Evolutionary conservation across 495 filamentous ascomycete genomes (phyloP).

Genomic region (Trichoderma parareesei): DNA sequence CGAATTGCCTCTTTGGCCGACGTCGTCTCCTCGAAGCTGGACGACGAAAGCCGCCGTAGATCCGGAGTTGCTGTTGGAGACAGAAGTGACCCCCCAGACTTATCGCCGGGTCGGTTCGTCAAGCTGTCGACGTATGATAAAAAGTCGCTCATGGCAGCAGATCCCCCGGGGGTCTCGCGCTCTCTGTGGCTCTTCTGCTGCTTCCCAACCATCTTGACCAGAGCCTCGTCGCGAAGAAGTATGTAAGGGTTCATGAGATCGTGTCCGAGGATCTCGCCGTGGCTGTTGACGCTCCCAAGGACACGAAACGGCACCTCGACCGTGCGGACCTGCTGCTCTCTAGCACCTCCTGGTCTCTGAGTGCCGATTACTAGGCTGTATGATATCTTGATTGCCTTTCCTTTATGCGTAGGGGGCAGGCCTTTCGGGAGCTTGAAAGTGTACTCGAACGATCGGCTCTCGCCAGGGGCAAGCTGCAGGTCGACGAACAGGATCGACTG

Average conservation of each 20-base stretch:
- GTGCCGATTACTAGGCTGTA: constrained; percentile 92
- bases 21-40: constrained; percentile 34
- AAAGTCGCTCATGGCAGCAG: constrained; percentile 51
- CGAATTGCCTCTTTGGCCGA: constrained; percentile 83
- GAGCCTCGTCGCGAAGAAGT: constrained; percentile 76
- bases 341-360: constrained; percentile 68
- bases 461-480: constrained; percentile 75
- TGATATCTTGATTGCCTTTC: constrained; percentile 86
- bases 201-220: constrained; percentile 44
- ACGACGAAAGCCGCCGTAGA: constrained; percentile 41
- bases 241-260: constrained; percentile 93
- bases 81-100: constrained; percentile 50
- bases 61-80: constrained; percentile 54
- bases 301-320: constrained; percentile 94
- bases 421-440: constrained; percentile 77
- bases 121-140: constrained; percentile 72
- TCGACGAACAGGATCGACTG: constrained; percentile 97
- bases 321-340: constrained; percentile 78
- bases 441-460: constrained; percentile 82
- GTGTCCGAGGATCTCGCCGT: constrained; percentile 58
- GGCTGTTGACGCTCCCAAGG: constrained; percentile 73
- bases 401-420: constrained; percentile 81
- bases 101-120: constrained; percentile 52
- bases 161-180: constrained; percentile 3
- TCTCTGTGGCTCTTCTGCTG: constrained; percentile 16